Evolutionary conservation across 179 eudicot genomes (phyloP), one percentile per base, ranked within the genome.

Genomic region (Gypsophila paniculata): DNA sequence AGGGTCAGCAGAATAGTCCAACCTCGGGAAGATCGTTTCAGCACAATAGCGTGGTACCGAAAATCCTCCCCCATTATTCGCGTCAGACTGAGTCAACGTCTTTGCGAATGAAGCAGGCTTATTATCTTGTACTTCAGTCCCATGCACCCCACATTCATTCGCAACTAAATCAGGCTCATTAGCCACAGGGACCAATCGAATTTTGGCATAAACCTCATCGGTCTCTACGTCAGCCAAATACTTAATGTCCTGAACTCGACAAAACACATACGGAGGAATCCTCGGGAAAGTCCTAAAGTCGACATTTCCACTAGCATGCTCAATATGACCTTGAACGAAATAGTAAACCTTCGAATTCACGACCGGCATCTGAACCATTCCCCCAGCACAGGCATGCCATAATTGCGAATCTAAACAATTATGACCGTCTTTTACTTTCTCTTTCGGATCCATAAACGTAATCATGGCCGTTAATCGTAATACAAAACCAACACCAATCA

Each of bases 351-450:
- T 88, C 4, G 97, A 64, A 76, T 82, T 83, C 49, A 85, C 71
- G 2, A 77, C 72, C 2, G 96, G 94, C 88, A 91, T 84, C 73
- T 91, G 94, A 9, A 92, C 97, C 94, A 92, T 87, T 2, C 95
- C 96, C 7, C 99, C 99, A 22, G 99, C 99, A 69, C 99, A 95
- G 52, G 96, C 99, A 74, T 91, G 96, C 99, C 99, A 95, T 65
- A 95, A 44, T 69, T 92, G 91, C 6, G 95, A 79, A 76, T 95
- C 99, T 76, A 95, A 82, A 76, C 87, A 75, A 55, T 79, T 86
- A 44, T 87, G 89, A 61, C 25, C 72, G 66, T 86, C 88, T 76
- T 84, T 84, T 72, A 85, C 72, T 69, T 84, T 86, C 57, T 78
- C 87, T 68, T 74, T 72, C 5, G 87, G 82, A 78, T 86, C 82